Evolutionary conservation across 2,329 filamentous ascomycete genomes (phyloP).

Genomic region (Aspergillus sp.): DNA sequence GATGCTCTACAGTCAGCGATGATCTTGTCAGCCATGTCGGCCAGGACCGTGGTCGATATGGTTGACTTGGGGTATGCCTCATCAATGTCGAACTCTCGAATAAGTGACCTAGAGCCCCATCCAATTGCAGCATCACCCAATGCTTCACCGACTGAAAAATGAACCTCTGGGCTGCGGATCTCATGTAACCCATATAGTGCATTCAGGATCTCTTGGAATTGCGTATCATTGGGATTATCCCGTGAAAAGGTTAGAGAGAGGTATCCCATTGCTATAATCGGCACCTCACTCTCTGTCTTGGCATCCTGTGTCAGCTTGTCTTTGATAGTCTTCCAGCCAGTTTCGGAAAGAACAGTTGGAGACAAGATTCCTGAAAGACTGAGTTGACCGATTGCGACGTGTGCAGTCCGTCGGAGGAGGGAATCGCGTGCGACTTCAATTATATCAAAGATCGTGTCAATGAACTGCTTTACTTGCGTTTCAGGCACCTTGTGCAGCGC

Average conservation of each 20-base stretch:
- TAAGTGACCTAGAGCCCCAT: conserved; percentile 78
- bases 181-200: conserved; percentile 75
- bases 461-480: conserved; percentile 36
- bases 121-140: conserved; percentile 71
- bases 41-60: conserved; percentile 39
- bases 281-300: conserved; percentile 75
- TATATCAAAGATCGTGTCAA: conserved; percentile 46
- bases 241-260: conserved; percentile 55
- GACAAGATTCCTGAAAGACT: conserved; percentile 54
- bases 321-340: conserved; percentile 46
- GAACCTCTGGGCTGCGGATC: conserved; percentile 77
- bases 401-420: conserved; percentile 53
- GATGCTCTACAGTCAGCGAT: conserved; percentile 74
- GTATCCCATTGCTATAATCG: conserved; percentile 75
- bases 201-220: conserved; percentile 52
- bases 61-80: conserved; percentile 39
- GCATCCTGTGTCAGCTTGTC: conserved; percentile 63
- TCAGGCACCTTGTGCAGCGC: conserved; percentile 26
- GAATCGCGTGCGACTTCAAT: conserved; percentile 52
- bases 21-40: conserved; percentile 63
- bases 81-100: conserved; percentile 71
- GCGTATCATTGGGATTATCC: conserved; percentile 25
- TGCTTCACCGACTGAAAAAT: conserved; percentile 87
- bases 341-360: conserved; percentile 22
- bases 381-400: conserved; percentile 57